These are phyloP conservation scores for Daldinia concentrica DNA, from an alignment of 495 filamentous ascomycete species.

Conservation along the genomic window DNA sequence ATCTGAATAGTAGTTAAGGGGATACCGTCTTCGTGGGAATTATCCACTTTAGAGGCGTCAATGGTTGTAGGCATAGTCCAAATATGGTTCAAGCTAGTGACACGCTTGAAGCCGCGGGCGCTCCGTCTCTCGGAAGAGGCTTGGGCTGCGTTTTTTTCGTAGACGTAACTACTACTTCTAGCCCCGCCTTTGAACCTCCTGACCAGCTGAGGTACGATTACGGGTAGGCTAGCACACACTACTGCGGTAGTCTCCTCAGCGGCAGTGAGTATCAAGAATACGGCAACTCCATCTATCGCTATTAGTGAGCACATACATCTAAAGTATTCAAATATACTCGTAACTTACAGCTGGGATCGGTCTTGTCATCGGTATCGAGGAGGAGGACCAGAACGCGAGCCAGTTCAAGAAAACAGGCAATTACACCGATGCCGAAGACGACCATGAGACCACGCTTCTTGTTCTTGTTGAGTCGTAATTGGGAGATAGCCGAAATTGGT, in stretches of 20 bases:
- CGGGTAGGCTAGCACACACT: conserved; percentile 40
- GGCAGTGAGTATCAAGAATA: conserved; percentile 42
- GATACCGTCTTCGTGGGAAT: conserved; percentile 28
- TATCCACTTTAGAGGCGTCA: conserved; percentile 17
- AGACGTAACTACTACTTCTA: conserved; percentile 5
- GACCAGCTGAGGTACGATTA: conserved; percentile 31
- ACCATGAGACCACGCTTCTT: conserved; percentile 47
- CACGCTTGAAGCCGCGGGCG: conserved; percentile 38
- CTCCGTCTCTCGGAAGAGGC: conserved; percentile 27
- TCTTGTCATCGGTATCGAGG: conserved; percentile 44
- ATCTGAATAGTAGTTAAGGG: conserved; percentile 33
- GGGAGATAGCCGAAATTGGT: conserved; percentile 45
- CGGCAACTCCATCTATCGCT: conserved; percentile 36
- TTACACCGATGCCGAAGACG: conserved; percentile 45
- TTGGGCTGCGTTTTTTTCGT: conserved; percentile 11
- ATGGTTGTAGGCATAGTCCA: conserved; percentile 30
- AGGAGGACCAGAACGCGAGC: conserved; percentile 35
- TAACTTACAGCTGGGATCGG: conserved; percentile 47
- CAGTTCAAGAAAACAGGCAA: conserved; percentile 42
- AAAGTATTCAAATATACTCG: not conserved
- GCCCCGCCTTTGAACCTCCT: conserved; percentile 12
- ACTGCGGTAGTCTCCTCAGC: conserved; percentile 44
- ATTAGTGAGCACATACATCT: not conserved
- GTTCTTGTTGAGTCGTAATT: conserved; percentile 37
- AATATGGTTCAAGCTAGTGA: conserved; percentile 37